Base-by-base conservation (phyloP, 202 grass and related monocot genomes). In the Dendrocalamus latiflorus region DNA sequence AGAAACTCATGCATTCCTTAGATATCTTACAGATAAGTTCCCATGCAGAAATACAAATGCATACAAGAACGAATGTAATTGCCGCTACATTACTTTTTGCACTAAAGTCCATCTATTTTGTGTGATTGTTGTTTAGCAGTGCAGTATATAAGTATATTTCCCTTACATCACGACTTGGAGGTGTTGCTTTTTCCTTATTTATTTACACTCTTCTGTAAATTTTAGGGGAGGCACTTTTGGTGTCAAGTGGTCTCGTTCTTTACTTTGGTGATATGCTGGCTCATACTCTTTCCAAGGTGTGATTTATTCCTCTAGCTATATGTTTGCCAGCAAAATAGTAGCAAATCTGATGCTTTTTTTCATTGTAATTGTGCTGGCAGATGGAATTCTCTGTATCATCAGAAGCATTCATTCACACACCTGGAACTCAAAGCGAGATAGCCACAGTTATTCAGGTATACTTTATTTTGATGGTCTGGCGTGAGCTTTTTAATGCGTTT, bases 211-310 rank as follows among this genome's bases (percentile, higher is more conserved):
- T 89, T 77, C 43, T 89, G 4, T 80, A 62, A 77, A 90, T 85
- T 60, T 85, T 65, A 99, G 96, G 96, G 28, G 96, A 99, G 64
- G 89, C 91, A 8, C 89, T 96, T 91, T 45, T 99, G 45, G 96
- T 96, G 54, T 91, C 91, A 67, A 71, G 80, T 89, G 93, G 96
- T 72, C 78, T 95, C 68, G 61, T 94, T 88, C 85, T 96, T 53
- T 99, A 93, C 91, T 94, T 91, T 86, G 84, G 96, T 64, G 89
- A 99, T 89, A 88, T 93, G 85, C 49, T 99, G 85, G 72, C 87
- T 37, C 78, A 37, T 84, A 90, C 89, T 60, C 65, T 99, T 87
- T 84, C 83, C 44, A 99, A 99, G 91, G 96, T 95, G 64, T 68
- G 62, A 21, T 81, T 74, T 75, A 47, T 70, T 86, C 34, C 25